Percentiles rank a stretch among this genome's conserved stretches.
phyloP scores from a whole-genome alignment of 2,329 filamentous ascomycete genomes.

The Coniochaeta prunicola region DNA sequence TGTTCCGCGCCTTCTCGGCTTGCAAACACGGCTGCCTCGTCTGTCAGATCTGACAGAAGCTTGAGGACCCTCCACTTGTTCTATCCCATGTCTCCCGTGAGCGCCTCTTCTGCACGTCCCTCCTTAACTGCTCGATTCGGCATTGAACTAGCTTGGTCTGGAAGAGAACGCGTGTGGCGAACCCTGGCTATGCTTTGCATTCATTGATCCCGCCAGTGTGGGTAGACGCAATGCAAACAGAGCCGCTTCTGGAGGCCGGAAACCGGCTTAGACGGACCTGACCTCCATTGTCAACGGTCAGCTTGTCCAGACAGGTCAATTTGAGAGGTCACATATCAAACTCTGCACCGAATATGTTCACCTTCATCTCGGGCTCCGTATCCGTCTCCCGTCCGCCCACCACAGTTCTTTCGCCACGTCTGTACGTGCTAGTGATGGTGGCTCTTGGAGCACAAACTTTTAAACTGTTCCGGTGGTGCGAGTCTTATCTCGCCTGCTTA shows the following conservation, averaged over 20 bases:
- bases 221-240: constrained; percentile 1
- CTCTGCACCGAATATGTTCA: neutral
- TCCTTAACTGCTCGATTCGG: neutral
- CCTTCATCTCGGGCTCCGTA: neutral
- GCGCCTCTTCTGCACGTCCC: neutral
- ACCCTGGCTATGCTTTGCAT: neutral
- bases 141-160: neutral
- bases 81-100: neutral
- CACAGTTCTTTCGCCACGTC: neutral
- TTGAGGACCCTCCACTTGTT: neutral
- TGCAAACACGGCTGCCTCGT: neutral
- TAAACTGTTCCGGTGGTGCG: neutral
- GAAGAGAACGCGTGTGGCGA: neutral
- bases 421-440: neutral
- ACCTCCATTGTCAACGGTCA: neutral
- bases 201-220: neutral
- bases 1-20: neutral
- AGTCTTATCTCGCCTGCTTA: neutral
- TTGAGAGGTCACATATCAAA: constrained; percentile 1
- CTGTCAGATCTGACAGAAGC: neutral
- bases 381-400: neutral
- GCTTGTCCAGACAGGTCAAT: neutral
- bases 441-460: neutral
- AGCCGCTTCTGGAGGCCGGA: neutral
- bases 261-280: neutral